Percentiles rank a stretch among this genome's conserved stretches.
Conservation (phyloP, 495 filamentous ascomycete species). For the Hypoxylon crocopeplum region DNA sequence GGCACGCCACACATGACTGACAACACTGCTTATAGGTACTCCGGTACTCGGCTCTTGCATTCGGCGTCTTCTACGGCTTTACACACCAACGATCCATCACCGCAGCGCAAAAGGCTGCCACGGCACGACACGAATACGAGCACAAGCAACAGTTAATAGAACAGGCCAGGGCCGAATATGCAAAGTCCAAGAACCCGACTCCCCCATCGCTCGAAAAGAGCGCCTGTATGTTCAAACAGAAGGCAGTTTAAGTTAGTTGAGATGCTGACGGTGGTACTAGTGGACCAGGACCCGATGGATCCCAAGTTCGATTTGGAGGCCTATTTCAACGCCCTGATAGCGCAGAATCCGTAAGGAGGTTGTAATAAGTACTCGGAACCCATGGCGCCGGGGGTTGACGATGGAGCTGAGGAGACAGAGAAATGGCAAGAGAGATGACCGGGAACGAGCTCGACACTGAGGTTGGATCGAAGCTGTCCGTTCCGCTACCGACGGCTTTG, state of each 20-base stretch:
- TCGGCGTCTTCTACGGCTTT: slow-evolving; percentile 91
- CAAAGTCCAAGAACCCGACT: slow-evolving; percentile 76
- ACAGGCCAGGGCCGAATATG: slow-evolving; percentile 89
- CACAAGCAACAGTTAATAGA: slow-evolving; percentile 87
- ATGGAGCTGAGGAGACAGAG: slow-evolving; percentile 18
- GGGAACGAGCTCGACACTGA: slow-evolving; percentile 1
- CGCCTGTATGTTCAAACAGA: slow-evolving; percentile 62
- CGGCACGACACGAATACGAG: slow-evolving; percentile 78
- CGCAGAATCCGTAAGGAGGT: slow-evolving; percentile 52
- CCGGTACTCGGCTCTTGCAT: slow-evolving; percentile 87
- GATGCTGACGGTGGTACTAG: slow-evolving; percentile 52
- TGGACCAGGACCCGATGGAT: slow-evolving; percentile 82
- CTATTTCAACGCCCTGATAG: slow-evolving; percentile 71
- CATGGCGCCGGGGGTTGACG: slow-evolving; percentile 3
- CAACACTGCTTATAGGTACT: slow-evolving; percentile 70
- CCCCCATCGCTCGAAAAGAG: slow-evolving; percentile 57
- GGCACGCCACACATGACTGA: slow-evolving; percentile 21
- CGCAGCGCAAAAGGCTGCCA: slow-evolving; percentile 66
- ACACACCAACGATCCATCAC: slow-evolving; percentile 83
- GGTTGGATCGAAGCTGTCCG: slow-evolving; percentile 28
- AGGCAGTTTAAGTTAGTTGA: neutral
- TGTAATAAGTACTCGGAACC: slow-evolving; percentile 21
- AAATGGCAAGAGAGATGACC: slow-evolving; percentile 1
- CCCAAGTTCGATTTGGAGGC: slow-evolving; percentile 91
- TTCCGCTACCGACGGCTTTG: slow-evolving; percentile 18